Conservation (phyloP, 2,329 filamentous ascomycete genomes). For the Stachybotrys chartarum region DNA sequence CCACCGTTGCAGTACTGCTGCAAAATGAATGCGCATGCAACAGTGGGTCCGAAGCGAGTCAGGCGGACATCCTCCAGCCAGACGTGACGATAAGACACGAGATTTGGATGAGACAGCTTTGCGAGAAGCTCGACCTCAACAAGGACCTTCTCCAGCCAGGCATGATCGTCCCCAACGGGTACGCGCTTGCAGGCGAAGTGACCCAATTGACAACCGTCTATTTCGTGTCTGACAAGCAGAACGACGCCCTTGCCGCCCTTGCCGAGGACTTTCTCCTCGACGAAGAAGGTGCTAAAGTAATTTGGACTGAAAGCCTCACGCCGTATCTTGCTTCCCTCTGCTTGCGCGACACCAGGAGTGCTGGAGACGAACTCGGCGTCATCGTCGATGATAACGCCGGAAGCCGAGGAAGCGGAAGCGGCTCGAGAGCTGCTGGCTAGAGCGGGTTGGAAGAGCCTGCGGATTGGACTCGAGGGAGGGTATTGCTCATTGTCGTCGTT, state of each 20-base stretch:
- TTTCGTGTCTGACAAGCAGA: conserved; percentile 82
- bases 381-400: conserved; percentile 14
- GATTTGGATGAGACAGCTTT: conserved; percentile 84
- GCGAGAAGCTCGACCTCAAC: conserved; percentile 90
- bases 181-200: conserved; percentile 96
- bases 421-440: conserved; percentile 14
- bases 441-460: conserved; percentile 42
- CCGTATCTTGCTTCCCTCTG: conserved; percentile 64
- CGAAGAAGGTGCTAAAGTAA: conserved; percentile 91
- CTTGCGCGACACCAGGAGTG: conserved; percentile 38
- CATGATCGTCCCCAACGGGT: conserved; percentile 88
- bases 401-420: conserved; percentile 7
- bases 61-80: conserved; percentile 90
- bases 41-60: conserved; percentile 79
- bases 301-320: conserved; percentile 82
- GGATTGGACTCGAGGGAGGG: conserved; percentile 44
- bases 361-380: conserved; percentile 46
- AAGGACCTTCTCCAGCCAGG: conserved; percentile 89
- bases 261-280: conserved; percentile 79
- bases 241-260: conserved; percentile 93
- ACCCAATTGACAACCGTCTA: conserved; percentile 82
- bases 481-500: conserved; percentile 36
- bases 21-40: conserved; percentile 92
- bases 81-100: conserved; percentile 94
- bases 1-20: conserved; percentile 97